These are phyloP conservation scores for Camellia oleifera DNA, from an alignment of 179 eudicot genomes.

Conservation along the genomic window DNA sequence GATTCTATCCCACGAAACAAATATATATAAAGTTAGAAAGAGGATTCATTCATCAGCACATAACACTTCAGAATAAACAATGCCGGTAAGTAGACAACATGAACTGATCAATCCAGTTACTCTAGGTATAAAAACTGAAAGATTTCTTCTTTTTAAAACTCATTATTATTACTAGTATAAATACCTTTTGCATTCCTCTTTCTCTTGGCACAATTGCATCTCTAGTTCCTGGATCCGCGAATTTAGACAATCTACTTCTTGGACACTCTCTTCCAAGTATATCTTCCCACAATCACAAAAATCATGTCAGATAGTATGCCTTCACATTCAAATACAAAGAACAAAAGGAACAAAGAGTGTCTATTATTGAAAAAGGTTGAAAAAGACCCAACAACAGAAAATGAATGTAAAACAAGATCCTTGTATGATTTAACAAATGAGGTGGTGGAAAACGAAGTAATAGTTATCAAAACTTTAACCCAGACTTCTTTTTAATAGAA, in stretches of 20 bases:
- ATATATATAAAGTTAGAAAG: neutral
- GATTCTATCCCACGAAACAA: constrained; percentile 35
- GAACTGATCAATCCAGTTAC: neutral
- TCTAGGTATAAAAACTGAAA: neutral
- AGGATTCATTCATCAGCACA: constrained; percentile 9
- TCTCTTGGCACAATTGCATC: constrained; percentile 63
- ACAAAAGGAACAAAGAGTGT: neutral
- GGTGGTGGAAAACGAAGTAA: neutral
- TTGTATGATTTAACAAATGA: neutral
- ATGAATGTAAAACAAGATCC: neutral
- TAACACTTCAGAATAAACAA: constrained; percentile 10
- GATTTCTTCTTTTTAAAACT: neutral
- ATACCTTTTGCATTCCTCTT: constrained; percentile 66
- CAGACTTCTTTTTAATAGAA: neutral
- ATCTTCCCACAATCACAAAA: constrained; percentile 37
- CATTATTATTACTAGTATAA: neutral
- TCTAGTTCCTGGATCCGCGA: constrained; percentile 66
- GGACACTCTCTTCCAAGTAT: constrained; percentile 52
- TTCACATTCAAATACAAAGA: neutral
- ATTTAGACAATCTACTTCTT: constrained; percentile 64
- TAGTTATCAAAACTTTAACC: neutral
- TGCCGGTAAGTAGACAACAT: neutral
- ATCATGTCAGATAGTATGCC: constrained; percentile 4
- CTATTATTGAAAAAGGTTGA: neutral
- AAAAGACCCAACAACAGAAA: constrained; percentile 1